phyloP scores from a whole-genome alignment of 176 grass and related monocot genomes.

The Pharus latifolius region DNA sequence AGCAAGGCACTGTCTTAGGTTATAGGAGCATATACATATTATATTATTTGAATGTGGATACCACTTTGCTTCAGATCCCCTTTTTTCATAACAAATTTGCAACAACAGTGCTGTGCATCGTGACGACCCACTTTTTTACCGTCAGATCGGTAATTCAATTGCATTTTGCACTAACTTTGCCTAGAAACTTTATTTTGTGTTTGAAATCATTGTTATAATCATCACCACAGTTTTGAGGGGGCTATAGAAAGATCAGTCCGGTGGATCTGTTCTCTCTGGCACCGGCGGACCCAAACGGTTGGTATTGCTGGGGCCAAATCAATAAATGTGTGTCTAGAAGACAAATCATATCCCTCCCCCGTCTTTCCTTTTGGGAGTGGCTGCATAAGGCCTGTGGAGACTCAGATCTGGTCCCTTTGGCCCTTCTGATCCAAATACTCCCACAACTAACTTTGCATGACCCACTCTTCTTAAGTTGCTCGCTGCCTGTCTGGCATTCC shows the following conservation, averaged over 20 bases:
- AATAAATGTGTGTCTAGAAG: slow-evolving; percentile 46
- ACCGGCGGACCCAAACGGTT: slow-evolving; percentile 24
- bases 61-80: no score
- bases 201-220: slow-evolving; percentile 36
- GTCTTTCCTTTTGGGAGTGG: slow-evolving; percentile 43
- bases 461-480: slow-evolving; percentile 36
- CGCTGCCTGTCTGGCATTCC: slow-evolving; percentile 31
- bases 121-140: no score
- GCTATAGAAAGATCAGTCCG: slow-evolving; percentile 18
- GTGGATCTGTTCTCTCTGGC: slow-evolving; percentile 57
- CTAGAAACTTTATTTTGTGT: slow-evolving; percentile 15
- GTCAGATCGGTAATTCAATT: no score
- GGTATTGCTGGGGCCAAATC: slow-evolving; percentile 32
- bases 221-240: slow-evolving; percentile 21
- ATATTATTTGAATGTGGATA: no score
- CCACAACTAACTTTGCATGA: slow-evolving; percentile 46
- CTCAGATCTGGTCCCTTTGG: slow-evolving; percentile 56
- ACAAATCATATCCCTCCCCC: slow-evolving; percentile 24
- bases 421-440: slow-evolving; percentile 37
- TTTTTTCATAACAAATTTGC: no score
- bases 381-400: slow-evolving; percentile 44
- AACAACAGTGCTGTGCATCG: no score
- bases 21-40: no score
- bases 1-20: no score
- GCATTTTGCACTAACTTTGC: no score